Evolutionary conservation across 2,329 filamentous ascomycete species (phyloP).

Genomic region (Graphiopsis chlorocephala): DNA sequence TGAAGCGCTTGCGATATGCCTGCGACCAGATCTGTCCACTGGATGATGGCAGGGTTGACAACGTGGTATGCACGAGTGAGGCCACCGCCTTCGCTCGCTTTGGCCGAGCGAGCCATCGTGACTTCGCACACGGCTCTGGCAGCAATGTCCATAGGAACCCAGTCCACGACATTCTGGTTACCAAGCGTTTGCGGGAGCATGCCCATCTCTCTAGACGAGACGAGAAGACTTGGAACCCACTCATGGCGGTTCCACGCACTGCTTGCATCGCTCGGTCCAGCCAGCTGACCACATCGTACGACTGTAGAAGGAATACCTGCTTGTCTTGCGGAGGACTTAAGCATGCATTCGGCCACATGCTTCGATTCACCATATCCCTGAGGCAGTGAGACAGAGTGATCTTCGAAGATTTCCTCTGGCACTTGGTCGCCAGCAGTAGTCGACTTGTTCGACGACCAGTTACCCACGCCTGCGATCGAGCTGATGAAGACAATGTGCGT

Average conservation of each 20-base stretch:
- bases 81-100: background rate
- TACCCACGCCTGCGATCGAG: conserved; percentile 37
- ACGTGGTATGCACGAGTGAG: background rate
- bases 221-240: background rate
- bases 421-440: background rate
- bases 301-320: background rate
- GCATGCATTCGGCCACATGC: background rate
- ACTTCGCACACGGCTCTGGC: background rate
- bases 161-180: background rate
- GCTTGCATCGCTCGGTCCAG: background rate
- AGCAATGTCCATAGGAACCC: background rate
- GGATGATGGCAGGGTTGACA: background rate
- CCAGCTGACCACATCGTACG: background rate
- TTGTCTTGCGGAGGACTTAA: background rate
- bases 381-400: background rate
- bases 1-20: background rate
- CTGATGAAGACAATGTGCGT: conserved; percentile 39
- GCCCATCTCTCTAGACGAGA: background rate
- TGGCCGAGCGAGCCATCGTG: background rate
- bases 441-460: conserved; percentile 20
- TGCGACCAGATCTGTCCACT: background rate
- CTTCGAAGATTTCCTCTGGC: background rate
- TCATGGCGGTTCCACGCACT: background rate
- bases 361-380: background rate
- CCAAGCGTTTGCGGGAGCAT: background rate